Conservation (phyloP, 2,329 filamentous ascomycete genomes). For the Aspergillus amoenus region DNA sequence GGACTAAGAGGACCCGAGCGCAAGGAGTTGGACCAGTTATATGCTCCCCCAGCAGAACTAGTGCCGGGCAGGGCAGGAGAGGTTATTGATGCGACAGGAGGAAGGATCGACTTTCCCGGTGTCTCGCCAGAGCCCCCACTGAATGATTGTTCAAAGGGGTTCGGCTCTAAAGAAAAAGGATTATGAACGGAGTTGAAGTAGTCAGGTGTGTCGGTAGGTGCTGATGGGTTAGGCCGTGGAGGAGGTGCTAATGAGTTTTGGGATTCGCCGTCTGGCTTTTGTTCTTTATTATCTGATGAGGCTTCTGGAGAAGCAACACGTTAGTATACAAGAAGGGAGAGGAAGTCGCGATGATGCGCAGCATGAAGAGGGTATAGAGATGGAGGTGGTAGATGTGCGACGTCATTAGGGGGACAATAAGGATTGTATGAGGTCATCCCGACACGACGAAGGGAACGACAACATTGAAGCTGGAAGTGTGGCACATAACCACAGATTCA, state of each 20-base stretch:
- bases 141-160: constrained; percentile 97
- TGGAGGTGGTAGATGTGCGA: constrained; percentile 5
- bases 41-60: constrained; percentile 65
- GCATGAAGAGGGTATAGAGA: not conserved
- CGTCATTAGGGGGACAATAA: constrained; percentile 18
- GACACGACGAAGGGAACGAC: constrained; percentile 28
- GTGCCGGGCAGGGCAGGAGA: constrained; percentile 82
- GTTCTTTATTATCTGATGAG: constrained; percentile 34
- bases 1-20: constrained; percentile 91
- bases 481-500: constrained; percentile 28
- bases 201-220: constrained; percentile 60
- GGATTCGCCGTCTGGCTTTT: constrained; percentile 52
- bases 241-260: constrained; percentile 69
- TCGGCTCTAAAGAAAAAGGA: constrained; percentile 69
- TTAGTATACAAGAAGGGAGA: constrained; percentile 22
- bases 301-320: constrained; percentile 25
- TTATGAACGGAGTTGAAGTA: constrained; percentile 65
- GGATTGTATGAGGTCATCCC: constrained; percentile 39
- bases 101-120: constrained; percentile 77
- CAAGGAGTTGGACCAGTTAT: constrained; percentile 83
- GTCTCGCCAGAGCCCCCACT: constrained; percentile 63
- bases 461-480: constrained; percentile 26
- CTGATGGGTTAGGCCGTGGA: constrained; percentile 57
- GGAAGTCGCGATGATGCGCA: constrained; percentile 7
- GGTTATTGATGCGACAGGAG: constrained; percentile 84